Base-by-base conservation (phyloP, 805 yeast species). In the Kuraishia capsulata region DNA sequence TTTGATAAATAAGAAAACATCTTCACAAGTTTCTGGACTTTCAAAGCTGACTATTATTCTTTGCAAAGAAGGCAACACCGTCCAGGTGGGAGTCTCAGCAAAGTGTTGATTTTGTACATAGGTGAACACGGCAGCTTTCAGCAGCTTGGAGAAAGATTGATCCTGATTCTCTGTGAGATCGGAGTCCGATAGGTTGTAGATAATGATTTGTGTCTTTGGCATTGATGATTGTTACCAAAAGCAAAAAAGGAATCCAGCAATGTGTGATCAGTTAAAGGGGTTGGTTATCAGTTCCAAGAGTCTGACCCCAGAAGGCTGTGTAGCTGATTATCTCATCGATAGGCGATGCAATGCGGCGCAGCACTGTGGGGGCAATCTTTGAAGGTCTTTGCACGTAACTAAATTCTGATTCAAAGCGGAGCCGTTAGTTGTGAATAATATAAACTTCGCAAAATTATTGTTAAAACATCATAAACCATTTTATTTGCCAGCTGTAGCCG, bases 171-270 rank as follows among this genome's bases (percentile, higher is more conserved):
- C 9, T 10, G n/a, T 18, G 20, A 37, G 30, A 21, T 37, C 35
- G 10, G 17, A 3, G n/a, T 20, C 25, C 5, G 35, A n/a, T 3
- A 37, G 20, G 14, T 30, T 37, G 18, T 35, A 37, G 4, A 37
- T n/a, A 3, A 37, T 37, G 5, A 37, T 31, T 17, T 31, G 35
- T 16, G 39, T 37, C 31, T 23, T 37, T 14, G 35, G 6, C 31
- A 28, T 28, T 5, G 17, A 9, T 24, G 26, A 9, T 8, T 8
- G 26, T 11, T 9, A 24, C 26, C 11, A 8, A 24, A 11, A 9
- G 26, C 8, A 24, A 24, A 9, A 11, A 24, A 24, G 8, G 26
- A 8, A 11, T 24, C 26, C n/a, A n/a, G n/a, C n/a, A n/a, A n/a
- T n/a, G n/a, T n/a, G n/a, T n/a, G n/a, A n/a, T n/a, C n/a, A n/a